Evolutionary conservation across 441 rosid genomes (phyloP), one percentile per base, ranked within the genome.

Genomic region (Populus hybrid): DNA sequence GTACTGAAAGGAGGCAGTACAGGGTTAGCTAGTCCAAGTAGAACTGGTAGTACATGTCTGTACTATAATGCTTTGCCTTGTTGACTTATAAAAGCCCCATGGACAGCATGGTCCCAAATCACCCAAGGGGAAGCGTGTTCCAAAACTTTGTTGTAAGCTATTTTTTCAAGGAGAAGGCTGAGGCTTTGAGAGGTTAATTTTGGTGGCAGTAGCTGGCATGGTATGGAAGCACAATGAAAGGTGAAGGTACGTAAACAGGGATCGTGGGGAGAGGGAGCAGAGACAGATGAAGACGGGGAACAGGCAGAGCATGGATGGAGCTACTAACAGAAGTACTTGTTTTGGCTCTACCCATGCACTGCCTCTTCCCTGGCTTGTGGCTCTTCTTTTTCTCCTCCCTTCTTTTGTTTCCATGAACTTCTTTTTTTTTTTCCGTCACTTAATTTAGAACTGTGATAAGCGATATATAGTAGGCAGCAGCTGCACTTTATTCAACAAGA

Each of bases 331-430:
- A 45, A 72, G 65, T 67, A 24, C 66, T 82, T 91, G 91, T 89
- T 90, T 82, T 82, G 83, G 81, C 83, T 87, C 93, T 74, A 76
- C 84, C 93, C 93, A 78, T 94, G 96, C 97, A 91, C 97, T 94
- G 96, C 94, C 98, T 94, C 98, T 92, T 92, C 97, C 95, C 95
- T 94, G 97, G 97, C 94, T 83, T 63, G 9, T 56, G 65, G 16
- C 24, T 73, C 42, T 74, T 71, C 69, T 74, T 45, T 68, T 50
- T 66, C 28, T 77, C 21, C 83, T 76, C 81, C 24, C 83, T 78
- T 72, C 72, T 61, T 26, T 73, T 72, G 72, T 77, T 77, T 75
- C 29, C 73, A 64, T 42, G 31, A 72, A 28, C 64, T 80, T 29
- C 0, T 2, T 2, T 35, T 10, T 68, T 59, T 50, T n/a, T n/a